Percentiles rank a stretch among this genome's conserved stretches.
Conservation (phyloP, 306 rosid genomes). For the Fagus crenata region DNA sequence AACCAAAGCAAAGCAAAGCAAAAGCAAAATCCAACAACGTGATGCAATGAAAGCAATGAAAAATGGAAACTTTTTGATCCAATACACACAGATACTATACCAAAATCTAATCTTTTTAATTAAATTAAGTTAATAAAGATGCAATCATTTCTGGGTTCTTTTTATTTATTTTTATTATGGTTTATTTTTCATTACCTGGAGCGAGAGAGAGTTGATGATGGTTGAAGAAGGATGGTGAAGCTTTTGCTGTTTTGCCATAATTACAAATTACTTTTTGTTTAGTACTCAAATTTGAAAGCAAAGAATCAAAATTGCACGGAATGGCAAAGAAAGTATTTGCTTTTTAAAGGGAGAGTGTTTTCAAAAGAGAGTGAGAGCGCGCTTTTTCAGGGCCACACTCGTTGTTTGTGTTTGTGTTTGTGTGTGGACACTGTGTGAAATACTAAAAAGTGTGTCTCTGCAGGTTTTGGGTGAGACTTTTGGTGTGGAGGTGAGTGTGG, state of each 20-base stretch:
- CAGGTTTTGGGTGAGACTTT: too few relatives aligned
- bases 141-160: too few relatives aligned
- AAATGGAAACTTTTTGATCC: slow-evolving; percentile 19
- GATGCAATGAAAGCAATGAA: slow-evolving; percentile 18
- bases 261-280: slow-evolving; percentile 9
- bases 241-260: slow-evolving; percentile 49
- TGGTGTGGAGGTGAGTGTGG: too few relatives aligned
- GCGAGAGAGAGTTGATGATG: background rate
- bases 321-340: slow-evolving; percentile 27
- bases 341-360: slow-evolving; percentile 26
- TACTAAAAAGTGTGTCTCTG: too few relatives aligned
- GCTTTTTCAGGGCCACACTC: slow-evolving; percentile 3
- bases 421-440: too few relatives aligned
- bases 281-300: slow-evolving; percentile 23
- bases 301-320: slow-evolving; percentile 16
- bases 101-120: background rate
- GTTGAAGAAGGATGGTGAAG: slow-evolving; percentile 25
- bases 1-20: background rate
- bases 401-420: too few relatives aligned
- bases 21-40: background rate
- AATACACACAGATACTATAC: background rate
- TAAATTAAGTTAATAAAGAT: too few relatives aligned
- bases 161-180: background rate
- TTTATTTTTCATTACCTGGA: background rate
- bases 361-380: background rate